phyloP scores from a whole-genome alignment of 495 filamentous ascomycete species.

The Penicillium chermesinum region DNA sequence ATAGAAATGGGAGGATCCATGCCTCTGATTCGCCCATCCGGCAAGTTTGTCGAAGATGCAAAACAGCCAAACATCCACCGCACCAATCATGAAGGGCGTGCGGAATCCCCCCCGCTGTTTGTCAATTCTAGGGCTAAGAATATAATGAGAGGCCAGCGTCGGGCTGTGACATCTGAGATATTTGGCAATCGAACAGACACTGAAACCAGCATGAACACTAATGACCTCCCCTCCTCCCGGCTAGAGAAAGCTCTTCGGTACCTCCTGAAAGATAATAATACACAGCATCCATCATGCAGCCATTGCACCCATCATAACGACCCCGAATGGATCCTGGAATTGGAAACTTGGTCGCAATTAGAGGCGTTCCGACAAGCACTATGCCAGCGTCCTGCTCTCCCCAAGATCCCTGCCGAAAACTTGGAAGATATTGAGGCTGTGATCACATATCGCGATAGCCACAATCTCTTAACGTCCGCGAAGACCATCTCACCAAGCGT shows the following conservation, averaged over 20 bases:
- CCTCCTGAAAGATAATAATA: background rate
- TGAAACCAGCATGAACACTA: background rate
- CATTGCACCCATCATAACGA: background rate
- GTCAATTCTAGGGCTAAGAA: background rate
- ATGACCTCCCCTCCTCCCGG: background rate
- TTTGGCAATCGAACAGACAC: background rate
- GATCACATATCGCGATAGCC: constrained; percentile 12
- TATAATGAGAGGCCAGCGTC: background rate
- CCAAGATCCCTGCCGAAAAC: constrained; percentile 1
- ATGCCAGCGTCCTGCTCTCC: constrained; percentile 9
- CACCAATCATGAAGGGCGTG: background rate
- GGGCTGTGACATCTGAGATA: too few relatives aligned
- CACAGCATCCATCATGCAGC: background rate
- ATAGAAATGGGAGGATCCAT: too few relatives aligned
- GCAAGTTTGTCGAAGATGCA: background rate
- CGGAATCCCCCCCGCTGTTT: background rate
- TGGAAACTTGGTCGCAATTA: constrained; percentile 17
- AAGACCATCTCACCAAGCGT: constrained; percentile 3
- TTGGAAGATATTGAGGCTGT: constrained; percentile 15
- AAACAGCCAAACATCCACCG: background rate
- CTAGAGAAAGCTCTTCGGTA: background rate
- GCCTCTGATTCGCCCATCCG: too few relatives aligned
- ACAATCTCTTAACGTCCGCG: constrained; percentile 13
- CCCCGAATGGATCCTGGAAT: constrained; percentile 4
- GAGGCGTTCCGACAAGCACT: constrained; percentile 10